Base-by-base conservation (phyloP, 1,284 basidiomycete species). In the Anthracocystis walkeri region DNA sequence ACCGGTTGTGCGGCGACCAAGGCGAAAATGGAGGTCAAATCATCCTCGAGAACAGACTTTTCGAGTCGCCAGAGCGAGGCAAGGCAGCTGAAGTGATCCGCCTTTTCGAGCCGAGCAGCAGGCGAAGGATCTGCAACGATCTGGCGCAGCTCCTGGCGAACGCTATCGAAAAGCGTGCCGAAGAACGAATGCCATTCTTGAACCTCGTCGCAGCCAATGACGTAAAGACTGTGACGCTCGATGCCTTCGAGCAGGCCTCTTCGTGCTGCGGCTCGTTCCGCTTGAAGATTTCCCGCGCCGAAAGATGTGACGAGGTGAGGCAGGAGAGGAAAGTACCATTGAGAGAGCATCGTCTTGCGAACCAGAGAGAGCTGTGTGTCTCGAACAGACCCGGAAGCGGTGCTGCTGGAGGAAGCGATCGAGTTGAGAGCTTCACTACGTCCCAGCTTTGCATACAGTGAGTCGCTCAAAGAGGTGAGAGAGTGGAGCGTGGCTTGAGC, bases 151-250 rank as follows among this genome's bases (percentile, higher is more conserved):
- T 67, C 68, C 14, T 42, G 23, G 7, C 38, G 58, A 16, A 51
- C 40, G 29, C 31, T 54, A 12, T 54, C 46, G 44, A 66, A 76
- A 18, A 68, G 49, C 1, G 55, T 33, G 52, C 29, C 41, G 56
- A 78, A 71, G 5, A 76, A 38, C 16, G 65, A 64, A 25, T 48
- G 42, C 79, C 79, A 81, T 10, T 68, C 61, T 18, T 76, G 53
- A 11, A 38, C 51, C 35, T 75, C 66, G 38, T 69, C 62, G 46
- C 58, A 68, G 23, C 66, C 62, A 21, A 60, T 45, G 21, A 62
- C 25, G 49, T 65, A 69, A 2, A 75, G 62, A 44, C 52, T 44
- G 46, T 75, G 33, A n/a, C 35, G 50, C 35, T 75, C 75, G 44
- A 80, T 71, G 21, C 54, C 48, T 5, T 44, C 35, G 0, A 77